Percentiles rank a stretch among this genome's conserved stretches.
Evolutionary conservation across 2,329 filamentous ascomycete species (phyloP).

Genomic region (Fusarium sacchari): DNA sequence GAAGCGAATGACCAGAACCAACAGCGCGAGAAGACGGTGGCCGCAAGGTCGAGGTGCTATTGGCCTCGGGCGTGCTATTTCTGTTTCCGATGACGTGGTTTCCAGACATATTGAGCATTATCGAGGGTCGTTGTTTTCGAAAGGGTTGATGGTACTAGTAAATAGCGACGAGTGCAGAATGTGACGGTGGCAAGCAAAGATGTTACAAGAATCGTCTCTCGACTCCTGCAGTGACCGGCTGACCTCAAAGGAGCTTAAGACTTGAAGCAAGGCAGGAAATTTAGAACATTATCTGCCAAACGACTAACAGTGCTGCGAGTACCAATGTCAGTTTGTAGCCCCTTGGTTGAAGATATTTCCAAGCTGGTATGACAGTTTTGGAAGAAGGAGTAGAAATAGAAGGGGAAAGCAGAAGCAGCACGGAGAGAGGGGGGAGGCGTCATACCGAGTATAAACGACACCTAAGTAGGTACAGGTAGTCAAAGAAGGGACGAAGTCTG

Average conservation of each 20-base stretch:
- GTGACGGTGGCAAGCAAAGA: conserved; percentile 31
- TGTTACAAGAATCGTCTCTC: conserved; percentile 45
- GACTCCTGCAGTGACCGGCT: conserved; percentile 85
- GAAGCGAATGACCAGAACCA: conserved; percentile 84
- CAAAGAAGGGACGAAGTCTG: conserved; percentile 50
- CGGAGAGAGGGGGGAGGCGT: conserved; percentile 9
- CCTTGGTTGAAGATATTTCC: conserved; percentile 5
- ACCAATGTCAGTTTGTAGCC: conserved; percentile 31
- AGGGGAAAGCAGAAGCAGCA: background rate
- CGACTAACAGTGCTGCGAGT: conserved; percentile 36
- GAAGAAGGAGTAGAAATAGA: conserved; percentile 3
- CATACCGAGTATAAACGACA: conserved; percentile 45
- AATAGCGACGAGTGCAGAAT: conserved; percentile 30
- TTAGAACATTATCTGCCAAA: conserved; percentile 49
- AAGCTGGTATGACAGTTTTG: conserved; percentile 29
- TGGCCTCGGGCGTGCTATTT: conserved; percentile 96
- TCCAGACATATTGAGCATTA: conserved; percentile 72
- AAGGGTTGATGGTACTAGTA: conserved; percentile 8
- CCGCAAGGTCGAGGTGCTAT: conserved; percentile 82
- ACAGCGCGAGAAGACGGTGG: conserved; percentile 82
- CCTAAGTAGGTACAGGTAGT: conserved; percentile 21
- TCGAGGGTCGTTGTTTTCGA: conserved; percentile 28
- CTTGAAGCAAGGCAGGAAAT: conserved; percentile 44
- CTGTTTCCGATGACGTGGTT: conserved; percentile 81
- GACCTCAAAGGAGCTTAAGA: conserved; percentile 76